Evolutionary conservation across 805 yeast species (phyloP).

Genomic region (Wickerhamiella galacta): DNA sequence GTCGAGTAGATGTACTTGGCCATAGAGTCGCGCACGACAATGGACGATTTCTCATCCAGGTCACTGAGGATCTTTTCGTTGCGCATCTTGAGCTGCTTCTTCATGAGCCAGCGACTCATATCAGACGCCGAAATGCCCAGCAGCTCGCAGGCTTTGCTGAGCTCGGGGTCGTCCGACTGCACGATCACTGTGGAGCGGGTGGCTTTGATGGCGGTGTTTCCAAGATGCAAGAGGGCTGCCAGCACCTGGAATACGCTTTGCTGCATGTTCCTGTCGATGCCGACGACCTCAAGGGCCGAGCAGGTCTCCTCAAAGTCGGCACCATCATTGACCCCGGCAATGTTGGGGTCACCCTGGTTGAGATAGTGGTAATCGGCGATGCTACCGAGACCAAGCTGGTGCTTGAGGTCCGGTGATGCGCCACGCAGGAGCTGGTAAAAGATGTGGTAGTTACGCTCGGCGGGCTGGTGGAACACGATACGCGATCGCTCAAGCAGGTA

Average conservation of each 20-base stretch:
- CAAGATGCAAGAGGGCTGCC: conserved; percentile 81
- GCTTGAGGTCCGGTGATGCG: conserved; percentile 33
- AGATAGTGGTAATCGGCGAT: conserved; percentile 64
- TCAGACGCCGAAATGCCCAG: conserved; percentile 58
- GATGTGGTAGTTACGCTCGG: conserved; percentile 90
- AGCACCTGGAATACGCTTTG: conserved; percentile 55
- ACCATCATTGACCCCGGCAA: conserved; percentile 67
- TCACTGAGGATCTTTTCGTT: conserved; percentile 80
- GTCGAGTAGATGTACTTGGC: conserved; percentile 88
- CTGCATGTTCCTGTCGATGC: conserved; percentile 45
- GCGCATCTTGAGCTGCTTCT: conserved; percentile 83
- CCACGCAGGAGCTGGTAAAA: conserved; percentile 83
- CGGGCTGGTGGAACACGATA: conserved; percentile 75
- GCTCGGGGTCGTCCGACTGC: conserved; percentile 71
- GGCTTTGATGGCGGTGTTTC: conserved; percentile 76
- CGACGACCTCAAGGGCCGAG: conserved; percentile 64
- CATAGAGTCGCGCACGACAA: conserved; percentile 91
- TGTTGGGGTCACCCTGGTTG: conserved; percentile 59
- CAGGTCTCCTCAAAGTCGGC: conserved; percentile 61
- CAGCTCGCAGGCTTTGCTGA: conserved; percentile 66
- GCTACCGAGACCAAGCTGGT: conserved; percentile 36
- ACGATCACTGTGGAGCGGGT: conserved; percentile 71
- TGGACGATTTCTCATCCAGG: conserved; percentile 65
- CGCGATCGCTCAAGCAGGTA: conserved; percentile 86
- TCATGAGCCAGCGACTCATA: conserved; percentile 82